A percentile compares a stretch with the other conserved stretches of the same genome.
These are phyloP conservation scores for Urtica urens DNA, from an alignment of 306 rosid species.

Conservation along the genomic window DNA sequence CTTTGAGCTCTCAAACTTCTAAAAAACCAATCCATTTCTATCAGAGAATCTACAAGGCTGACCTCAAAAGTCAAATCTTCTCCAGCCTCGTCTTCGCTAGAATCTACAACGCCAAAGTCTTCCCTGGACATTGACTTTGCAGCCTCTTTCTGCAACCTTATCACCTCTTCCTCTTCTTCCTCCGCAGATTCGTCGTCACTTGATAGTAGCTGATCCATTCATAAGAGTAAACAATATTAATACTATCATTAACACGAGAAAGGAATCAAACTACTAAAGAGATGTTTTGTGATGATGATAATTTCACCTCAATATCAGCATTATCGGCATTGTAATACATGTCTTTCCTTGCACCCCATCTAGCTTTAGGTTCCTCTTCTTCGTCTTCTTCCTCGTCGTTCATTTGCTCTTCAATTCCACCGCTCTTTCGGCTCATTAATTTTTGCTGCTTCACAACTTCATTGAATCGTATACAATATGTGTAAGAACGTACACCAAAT, in stretches of 20 bases:
- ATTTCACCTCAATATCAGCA: constrained; percentile 70
- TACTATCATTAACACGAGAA: not conserved
- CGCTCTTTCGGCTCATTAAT: constrained; percentile 42
- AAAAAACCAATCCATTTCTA: not conserved
- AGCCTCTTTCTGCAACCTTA: constrained; percentile 41
- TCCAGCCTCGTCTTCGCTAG: constrained; percentile 27
- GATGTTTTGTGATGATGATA: no score
- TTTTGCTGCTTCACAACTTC: constrained; percentile 53
- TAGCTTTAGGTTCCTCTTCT: constrained; percentile 27
- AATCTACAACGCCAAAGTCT: constrained; percentile 57
- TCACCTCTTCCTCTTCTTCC: constrained; percentile 68
- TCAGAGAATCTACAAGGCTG: constrained; percentile 6
- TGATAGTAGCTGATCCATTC: constrained; percentile 38
- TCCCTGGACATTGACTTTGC: constrained; percentile 37
- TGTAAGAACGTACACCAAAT: no score
- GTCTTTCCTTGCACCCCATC: constrained; percentile 34
- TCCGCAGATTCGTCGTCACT: constrained; percentile 70
- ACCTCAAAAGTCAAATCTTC: constrained; percentile 47
- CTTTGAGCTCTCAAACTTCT: not conserved
- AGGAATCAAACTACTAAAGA: not conserved
- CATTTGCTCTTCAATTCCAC: constrained; percentile 58
- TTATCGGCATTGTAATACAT: constrained; percentile 61
- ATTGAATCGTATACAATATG: no score
- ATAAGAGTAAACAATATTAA: not conserved
- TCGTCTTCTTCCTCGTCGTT: constrained; percentile 48